These are phyloP conservation scores for Hirsutella rhossiliensis DNA, from an alignment of 2,329 filamentous ascomycete genomes.

Conservation along the genomic window DNA sequence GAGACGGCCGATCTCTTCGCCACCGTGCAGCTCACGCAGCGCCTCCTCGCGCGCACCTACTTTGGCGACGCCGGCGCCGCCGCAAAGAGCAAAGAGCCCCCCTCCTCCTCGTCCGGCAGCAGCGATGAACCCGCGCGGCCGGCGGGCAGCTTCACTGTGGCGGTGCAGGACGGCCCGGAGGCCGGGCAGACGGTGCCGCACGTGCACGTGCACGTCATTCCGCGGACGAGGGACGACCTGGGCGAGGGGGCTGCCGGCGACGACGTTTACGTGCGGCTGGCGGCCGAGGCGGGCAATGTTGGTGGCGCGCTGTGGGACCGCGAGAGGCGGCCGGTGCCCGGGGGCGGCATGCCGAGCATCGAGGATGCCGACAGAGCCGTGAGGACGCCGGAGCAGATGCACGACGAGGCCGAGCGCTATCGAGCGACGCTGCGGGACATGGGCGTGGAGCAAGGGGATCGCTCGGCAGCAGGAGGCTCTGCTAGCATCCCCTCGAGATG, in stretches of 20 bases:
- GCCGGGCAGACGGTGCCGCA: conserved; percentile 92
- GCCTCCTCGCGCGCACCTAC: conserved; percentile 53
- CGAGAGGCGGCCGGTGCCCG: conserved; percentile 30
- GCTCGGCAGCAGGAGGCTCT: too few relatives aligned
- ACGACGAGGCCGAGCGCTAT: conserved; percentile 60
- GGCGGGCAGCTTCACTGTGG: conserved; percentile 70
- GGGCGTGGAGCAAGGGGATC: conserved; percentile 16
- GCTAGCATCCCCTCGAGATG: too few relatives aligned
- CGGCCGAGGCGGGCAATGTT: conserved; percentile 75
- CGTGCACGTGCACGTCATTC: conserved; percentile 87
- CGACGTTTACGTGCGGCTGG: conserved; percentile 71
- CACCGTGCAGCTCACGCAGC: conserved; percentile 73
- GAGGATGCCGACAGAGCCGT: conserved; percentile 59
- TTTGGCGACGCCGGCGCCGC: conserved; percentile 27
- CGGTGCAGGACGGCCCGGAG: conserved; percentile 83
- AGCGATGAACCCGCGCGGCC: too few relatives aligned
- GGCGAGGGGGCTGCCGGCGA: conserved; percentile 34
- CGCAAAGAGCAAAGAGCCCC: conserved; percentile 22
- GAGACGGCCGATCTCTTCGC: conserved; percentile 76
- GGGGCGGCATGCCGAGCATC: conserved; percentile 52
- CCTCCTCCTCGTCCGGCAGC: too few relatives aligned
- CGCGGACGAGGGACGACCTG: conserved; percentile 48
- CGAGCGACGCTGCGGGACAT: conserved; percentile 35
- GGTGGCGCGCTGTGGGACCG: conserved; percentile 54
- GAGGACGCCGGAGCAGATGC: conserved; percentile 65